Percentiles rank a stretch among this genome's conserved stretches.
phyloP scores from a whole-genome alignment of 345 rosid genomes.

The Syzygium aromaticum region DNA sequence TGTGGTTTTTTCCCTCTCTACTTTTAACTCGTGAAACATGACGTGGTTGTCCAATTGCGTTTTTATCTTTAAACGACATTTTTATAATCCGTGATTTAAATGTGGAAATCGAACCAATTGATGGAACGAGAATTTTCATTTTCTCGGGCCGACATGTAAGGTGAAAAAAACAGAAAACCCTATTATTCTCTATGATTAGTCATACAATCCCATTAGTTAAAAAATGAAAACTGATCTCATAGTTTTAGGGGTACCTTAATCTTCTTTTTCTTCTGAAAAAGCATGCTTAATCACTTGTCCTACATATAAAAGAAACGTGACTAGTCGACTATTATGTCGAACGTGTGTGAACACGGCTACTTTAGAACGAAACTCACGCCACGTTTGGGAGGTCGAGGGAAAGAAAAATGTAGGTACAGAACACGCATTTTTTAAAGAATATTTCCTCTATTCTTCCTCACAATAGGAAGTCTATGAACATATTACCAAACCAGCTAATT shows the following conservation, averaged over 20 bases:
- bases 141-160: neutral
- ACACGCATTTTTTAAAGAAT: neutral
- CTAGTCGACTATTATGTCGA: neutral
- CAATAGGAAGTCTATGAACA: neutral
- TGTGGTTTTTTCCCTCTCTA: neutral
- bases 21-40: neutral
- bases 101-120: neutral
- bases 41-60: neutral
- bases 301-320: neutral
- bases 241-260: neutral
- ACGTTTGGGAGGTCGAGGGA: neutral
- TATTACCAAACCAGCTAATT: neutral
- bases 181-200: neutral
- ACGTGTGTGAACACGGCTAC: neutral
- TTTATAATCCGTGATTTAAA: neutral
- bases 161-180: neutral
- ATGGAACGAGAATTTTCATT: neutral
- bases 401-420: neutral
- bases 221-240: neutral
- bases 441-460: neutral
- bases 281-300: neutral
- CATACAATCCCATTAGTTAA: neutral
- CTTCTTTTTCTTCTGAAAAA: neutral
- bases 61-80: neutral
- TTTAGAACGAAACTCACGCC: neutral